phyloP scores from a whole-genome alignment of 83 land plant species.

The Diphasiastrum complanatum region DNA sequence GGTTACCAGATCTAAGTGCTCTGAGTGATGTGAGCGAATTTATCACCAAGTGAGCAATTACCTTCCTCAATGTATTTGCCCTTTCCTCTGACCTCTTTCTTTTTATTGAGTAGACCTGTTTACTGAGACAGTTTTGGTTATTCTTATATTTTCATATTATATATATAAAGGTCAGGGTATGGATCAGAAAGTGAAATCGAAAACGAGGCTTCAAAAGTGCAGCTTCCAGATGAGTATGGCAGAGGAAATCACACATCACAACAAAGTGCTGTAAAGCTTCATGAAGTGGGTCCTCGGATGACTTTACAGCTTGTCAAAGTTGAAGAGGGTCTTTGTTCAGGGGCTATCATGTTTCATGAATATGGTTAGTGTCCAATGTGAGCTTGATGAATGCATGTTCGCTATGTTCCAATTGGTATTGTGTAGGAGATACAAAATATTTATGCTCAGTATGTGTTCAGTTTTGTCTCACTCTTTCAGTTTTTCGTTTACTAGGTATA shows the following conservation, averaged over 20 bases:
- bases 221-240: slow-evolving; percentile 60
- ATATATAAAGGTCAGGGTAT: slow-evolving; percentile 72
- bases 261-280: slow-evolving; percentile 93
- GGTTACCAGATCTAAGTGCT: slow-evolving; percentile 79
- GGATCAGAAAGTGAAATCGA: slow-evolving; percentile 98
- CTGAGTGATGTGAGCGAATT: slow-evolving; percentile 92
- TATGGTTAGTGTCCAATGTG: slow-evolving; percentile 42
- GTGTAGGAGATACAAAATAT: not conserved
- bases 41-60: slow-evolving; percentile 55
- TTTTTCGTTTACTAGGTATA: too few species aligned
- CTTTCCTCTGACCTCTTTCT: not conserved
- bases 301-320: slow-evolving; percentile 83
- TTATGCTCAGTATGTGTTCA: not conserved
- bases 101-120: not conserved
- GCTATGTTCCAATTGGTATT: not conserved
- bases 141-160: not conserved
- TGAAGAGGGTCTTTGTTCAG: slow-evolving; percentile 93
- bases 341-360: slow-evolving; percentile 82
- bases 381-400: not conserved
- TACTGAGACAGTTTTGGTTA: too few species aligned
- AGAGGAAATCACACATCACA: slow-evolving; percentile 70
- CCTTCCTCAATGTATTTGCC: slow-evolving; percentile 3
- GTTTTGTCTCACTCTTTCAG: too few species aligned
- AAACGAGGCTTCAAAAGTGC: slow-evolving; percentile 86
- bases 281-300: slow-evolving; percentile 96